Evolutionary conservation across 352 stramenopile species (phyloP).

Genomic region (Pythium vanterpoolii): DNA sequence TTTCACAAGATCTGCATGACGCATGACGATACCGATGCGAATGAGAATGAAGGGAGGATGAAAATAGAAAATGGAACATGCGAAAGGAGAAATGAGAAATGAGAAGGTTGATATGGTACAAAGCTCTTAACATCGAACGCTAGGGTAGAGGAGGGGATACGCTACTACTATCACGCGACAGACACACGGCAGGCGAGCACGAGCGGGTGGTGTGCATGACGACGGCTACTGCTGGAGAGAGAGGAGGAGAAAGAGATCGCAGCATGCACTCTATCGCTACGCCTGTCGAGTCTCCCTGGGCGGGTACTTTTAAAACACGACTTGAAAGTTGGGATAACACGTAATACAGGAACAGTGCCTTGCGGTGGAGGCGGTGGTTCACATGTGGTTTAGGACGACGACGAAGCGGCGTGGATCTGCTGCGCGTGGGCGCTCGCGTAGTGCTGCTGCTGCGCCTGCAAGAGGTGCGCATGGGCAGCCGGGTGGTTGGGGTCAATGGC

Average conservation of each 20-base stretch:
- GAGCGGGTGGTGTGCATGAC: neutral
- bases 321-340: neutral
- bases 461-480: conserved; percentile 14
- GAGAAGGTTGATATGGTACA: conserved; percentile 1
- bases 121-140: neutral
- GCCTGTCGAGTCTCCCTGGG: conserved; percentile 2
- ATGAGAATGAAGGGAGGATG: no score
- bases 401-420: conserved; percentile 5
- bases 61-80: neutral
- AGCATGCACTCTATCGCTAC: conserved; percentile 4
- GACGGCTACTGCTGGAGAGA: neutral
- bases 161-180: neutral
- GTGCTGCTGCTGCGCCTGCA: conserved; percentile 21
- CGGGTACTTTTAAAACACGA: conserved; percentile 2
- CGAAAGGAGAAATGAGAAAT: no score
- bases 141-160: neutral
- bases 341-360: neutral
- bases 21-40: neutral
- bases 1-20: neutral
- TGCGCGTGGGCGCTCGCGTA: conserved; percentile 12
- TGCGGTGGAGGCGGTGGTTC: neutral
- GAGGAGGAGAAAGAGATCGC: neutral
- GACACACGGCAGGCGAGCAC: neutral
- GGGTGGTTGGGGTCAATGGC: conserved; percentile 43
- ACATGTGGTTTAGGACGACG: conserved; percentile 3